Percentiles rank a stretch among this genome's conserved stretches.
Conservation (phyloP, 2,329 filamentous ascomycete genomes). For the Alternaria sp. region DNA sequence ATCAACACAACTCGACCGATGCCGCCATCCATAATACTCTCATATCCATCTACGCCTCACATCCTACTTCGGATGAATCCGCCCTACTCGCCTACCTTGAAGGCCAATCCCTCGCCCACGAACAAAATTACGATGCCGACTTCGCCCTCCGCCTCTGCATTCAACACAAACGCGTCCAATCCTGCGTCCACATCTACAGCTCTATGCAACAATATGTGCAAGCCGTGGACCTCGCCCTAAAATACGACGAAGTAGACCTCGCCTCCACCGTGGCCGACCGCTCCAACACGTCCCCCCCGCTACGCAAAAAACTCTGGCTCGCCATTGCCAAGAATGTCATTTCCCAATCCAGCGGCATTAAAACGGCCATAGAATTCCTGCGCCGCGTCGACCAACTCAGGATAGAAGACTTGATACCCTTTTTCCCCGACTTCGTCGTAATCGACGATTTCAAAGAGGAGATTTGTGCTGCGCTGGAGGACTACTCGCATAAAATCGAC, state of each 20-base stretch:
- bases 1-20: conserved; percentile 79
- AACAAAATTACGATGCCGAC: conserved; percentile 90
- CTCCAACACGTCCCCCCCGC: conserved; percentile 76
- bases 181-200: conserved; percentile 96
- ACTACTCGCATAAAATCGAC: conserved; percentile 92
- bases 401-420: conserved; percentile 96
- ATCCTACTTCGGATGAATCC: conserved; percentile 82
- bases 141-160: conserved; percentile 97
- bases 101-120: conserved; percentile 76
- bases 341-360: conserved; percentile 84
- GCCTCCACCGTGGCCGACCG: conserved; percentile 89
- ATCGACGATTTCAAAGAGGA: conserved; percentile 99
- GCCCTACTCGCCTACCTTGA: conserved; percentile 88
- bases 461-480: conserved; percentile 91
- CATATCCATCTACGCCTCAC: conserved; percentile 92
- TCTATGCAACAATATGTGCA: conserved; percentile 94
- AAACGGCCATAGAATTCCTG: conserved; percentile 85
- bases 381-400: conserved; percentile 88
- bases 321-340: conserved; percentile 96
- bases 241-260: conserved; percentile 88
- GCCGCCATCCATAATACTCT: conserved; percentile 96
- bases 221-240: conserved; percentile 89
- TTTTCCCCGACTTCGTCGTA: conserved; percentile 98
- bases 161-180: conserved; percentile 89
- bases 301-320: conserved; percentile 95